phyloP scores from a whole-genome alignment of 257 asterid genomes.

The Linderniella brevidens region DNA sequence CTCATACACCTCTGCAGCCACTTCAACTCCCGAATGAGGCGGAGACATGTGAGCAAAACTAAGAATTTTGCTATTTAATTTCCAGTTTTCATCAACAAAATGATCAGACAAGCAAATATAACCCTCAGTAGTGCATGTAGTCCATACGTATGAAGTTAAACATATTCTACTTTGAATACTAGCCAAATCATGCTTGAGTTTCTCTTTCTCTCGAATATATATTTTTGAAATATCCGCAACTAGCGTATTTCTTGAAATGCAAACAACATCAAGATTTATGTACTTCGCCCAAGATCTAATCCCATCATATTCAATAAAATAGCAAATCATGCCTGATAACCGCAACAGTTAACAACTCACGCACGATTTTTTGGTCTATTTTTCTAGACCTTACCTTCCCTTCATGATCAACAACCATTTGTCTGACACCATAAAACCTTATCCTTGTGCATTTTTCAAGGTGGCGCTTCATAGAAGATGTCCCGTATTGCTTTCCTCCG shows the following conservation, averaged over 20 bases:
- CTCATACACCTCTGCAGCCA: neutral
- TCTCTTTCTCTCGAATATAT: neutral
- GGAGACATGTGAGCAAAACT: neutral
- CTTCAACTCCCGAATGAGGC: constrained; percentile 1
- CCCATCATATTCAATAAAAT: constrained; percentile 3
- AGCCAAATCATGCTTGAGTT: constrained; percentile 7
- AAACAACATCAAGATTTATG: no score
- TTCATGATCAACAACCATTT: constrained; percentile 9
- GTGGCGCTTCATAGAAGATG: constrained; percentile 2
- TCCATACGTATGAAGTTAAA: constrained; percentile 7
- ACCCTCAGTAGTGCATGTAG: constrained; percentile 2
- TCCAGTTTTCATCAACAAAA: neutral
- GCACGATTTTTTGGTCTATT: neutral
- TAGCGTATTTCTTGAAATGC: no score
- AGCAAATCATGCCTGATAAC: neutral
- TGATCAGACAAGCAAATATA: constrained; percentile 7
- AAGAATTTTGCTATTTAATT: no score
- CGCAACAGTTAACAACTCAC: neutral
- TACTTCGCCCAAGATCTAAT: constrained; percentile 1
- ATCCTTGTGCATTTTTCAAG: neutral
- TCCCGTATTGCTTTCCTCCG: constrained; percentile 2
- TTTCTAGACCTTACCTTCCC: constrained; percentile 3
- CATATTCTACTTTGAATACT: neutral
- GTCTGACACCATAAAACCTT: constrained; percentile 1
- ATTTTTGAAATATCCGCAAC: neutral